phyloP scores from a whole-genome alignment of 1,139 yeast species.

The Pichia sp. region DNA sequence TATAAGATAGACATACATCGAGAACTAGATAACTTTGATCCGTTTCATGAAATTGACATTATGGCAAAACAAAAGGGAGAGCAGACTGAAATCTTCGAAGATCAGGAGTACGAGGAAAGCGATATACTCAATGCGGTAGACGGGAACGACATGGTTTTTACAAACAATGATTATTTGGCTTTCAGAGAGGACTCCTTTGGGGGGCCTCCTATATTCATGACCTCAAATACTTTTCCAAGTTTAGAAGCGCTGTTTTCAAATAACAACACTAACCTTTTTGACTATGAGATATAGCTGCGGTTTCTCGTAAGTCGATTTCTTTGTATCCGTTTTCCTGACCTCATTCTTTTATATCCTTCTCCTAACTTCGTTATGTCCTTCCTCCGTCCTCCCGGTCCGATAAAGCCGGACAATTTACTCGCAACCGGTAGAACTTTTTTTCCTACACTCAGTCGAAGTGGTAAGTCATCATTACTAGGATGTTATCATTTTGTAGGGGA shows the following conservation, averaged over 20 bases:
- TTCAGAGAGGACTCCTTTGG: conserved; percentile 1
- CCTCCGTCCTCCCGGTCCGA: too few species aligned
- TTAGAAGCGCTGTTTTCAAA: neutral
- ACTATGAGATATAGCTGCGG: neutral
- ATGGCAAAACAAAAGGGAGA: neutral
- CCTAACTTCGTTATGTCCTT: too few species aligned
- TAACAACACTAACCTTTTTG: neutral
- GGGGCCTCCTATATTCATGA: conserved; percentile 5
- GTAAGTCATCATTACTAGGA: too few species aligned
- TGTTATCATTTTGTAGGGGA: too few species aligned
- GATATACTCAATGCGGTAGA: neutral
- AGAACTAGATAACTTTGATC: conserved; percentile 5
- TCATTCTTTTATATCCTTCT: too few species aligned
- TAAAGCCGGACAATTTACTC: too few species aligned
- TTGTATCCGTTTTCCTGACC: too few species aligned
- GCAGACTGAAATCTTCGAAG: neutral
- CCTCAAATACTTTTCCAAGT: neutral
- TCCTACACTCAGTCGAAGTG: too few species aligned
- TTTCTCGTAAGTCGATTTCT: too few species aligned
- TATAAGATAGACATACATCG: conserved; percentile 2
- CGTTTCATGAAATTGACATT: neutral
- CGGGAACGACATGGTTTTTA: neutral
- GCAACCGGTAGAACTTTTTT: too few species aligned
- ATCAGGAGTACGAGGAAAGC: neutral
- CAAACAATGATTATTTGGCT: neutral